Evolutionary conservation across 2,329 filamentous ascomycete genomes (phyloP), one percentile per base, ranked within the genome.

Genomic region (Colletotrichum lentis): DNA sequence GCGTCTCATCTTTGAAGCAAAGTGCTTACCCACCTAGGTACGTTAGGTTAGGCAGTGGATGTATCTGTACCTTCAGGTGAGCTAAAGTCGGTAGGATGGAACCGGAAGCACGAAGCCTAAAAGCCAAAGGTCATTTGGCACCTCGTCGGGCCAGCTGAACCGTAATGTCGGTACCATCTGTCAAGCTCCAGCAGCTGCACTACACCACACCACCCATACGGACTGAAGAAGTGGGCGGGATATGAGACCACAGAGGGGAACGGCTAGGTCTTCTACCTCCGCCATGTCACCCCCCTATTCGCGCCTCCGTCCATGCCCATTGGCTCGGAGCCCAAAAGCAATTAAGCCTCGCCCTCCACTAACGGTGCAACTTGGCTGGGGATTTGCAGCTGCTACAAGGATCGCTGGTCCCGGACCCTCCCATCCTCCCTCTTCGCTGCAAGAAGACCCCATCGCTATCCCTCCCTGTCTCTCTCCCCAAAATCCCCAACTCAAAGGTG

Each of bases 311-410:
- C 44, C 49, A 43, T 56, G 62, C 56, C 62, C 39, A 69, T 69
- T 69, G 66, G 66, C 66, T 46, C 55, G 66, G 66, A 65, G 50
- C 37, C 62, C 61, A 66, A 69, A 59, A 56, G 66, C 62, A 69
- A 61, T 69, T 69, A 69, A 69, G 66, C 66, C 62, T 66, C 44
- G 39, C 35, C 62, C 50, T 66, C 66, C 66, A 69, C 62, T 20
- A 52, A 53, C 55, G 50, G 27, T 61, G 66, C 56, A 50, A 69
- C 62, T 61, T 60, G 56, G 27, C 50, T 66, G 46, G 50, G 54
- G 62, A 60, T n/a, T 60, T 68, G 62, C 62, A 66, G 39, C 49
- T 39, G 37, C 46, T 50, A 61, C 66, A 66, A 44, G 66, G 66
- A 56, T 69, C 39, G 50, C 66, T 66, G 55, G 66, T 50, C 62